Evolutionary conservation across 208 protist species (phyloP), one percentile per base, ranked within the genome.

Genomic region (Kentomonas sorsogonicus): DNA sequence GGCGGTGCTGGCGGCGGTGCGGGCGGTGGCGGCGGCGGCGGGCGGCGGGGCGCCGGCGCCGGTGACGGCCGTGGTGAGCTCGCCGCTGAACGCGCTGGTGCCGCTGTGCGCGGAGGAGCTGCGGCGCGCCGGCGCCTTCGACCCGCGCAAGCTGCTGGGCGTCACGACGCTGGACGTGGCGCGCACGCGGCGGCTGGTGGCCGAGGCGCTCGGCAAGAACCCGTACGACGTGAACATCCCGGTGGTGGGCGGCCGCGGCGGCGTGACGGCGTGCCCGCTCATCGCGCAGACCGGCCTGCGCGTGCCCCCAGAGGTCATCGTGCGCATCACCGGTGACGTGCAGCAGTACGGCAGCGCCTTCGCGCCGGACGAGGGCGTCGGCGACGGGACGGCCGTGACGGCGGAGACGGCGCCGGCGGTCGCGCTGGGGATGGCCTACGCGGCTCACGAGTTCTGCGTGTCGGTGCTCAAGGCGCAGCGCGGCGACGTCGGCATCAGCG

Each of bases 191-290:
- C 69, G 53, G 18, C 66, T 91, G 23, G 72, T 91, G 5, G 81
- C 80, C 20, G 69, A 59, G 13, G 72, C 69, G 29, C 50, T 90
- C 31, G 70, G 74, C 36, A 79, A 74, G 67, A 90, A 87, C 68
- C 79, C 82, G n/a, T 87, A 69, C 55, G 83, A 91, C 50, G 64
- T 90, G 27, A 89, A 83, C 54, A 64, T 93, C 16, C 86, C 91
- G 15, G 96, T 98, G n/a, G 86, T 98, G 11, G 96, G 96, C 29
- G 96, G 96, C 27, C 91, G 96, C 46, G 86, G 93, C 30, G 96
- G 91, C 16, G 51, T 77, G 22, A 97, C 92, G 47, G 94, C 95
- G 51, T 83, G 95, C 44, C 93, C 91, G 29, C 72, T 97, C 7
- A 72, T 97, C 43, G 86, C 89, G 10, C 78, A 92, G 65, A 91